phyloP scores from a whole-genome alignment of 768 basidiomycete genomes.

The Peribolospora baueri region DNA sequence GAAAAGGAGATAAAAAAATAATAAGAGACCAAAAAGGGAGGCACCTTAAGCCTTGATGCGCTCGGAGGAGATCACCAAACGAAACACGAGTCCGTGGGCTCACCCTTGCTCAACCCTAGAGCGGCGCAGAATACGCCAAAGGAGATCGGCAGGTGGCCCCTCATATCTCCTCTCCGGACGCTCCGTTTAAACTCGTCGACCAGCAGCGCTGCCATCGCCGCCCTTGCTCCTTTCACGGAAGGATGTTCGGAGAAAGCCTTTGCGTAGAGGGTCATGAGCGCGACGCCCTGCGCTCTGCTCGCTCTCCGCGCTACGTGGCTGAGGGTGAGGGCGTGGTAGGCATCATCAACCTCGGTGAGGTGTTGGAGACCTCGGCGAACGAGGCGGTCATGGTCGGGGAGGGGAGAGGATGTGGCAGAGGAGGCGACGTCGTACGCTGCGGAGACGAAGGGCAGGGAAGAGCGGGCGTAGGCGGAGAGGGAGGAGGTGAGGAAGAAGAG shows the following conservation, averaged over 20 bases:
- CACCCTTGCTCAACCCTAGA: conserved; percentile 24
- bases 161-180: conserved; percentile 37
- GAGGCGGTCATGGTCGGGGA: neutral
- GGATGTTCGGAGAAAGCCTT: conserved; percentile 39
- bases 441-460: conserved; percentile 52
- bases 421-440: conserved; percentile 35
- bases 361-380: conserved; percentile 18
- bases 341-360: conserved; percentile 38
- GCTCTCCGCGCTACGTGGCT: conserved; percentile 74
- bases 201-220: conserved; percentile 16
- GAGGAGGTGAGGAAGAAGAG: conserved; percentile 44
- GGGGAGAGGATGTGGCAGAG: neutral
- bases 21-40: neutral
- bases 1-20: neutral
- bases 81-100: conserved; percentile 21
- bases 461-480: conserved; percentile 49
- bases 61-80: conserved; percentile 30
- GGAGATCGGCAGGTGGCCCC: conserved; percentile 69
- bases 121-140: conserved; percentile 69
- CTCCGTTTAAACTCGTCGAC: conserved; percentile 44
- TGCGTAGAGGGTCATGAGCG: conserved; percentile 64
- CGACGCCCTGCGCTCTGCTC: conserved; percentile 74
- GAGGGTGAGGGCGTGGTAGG: conserved; percentile 64
- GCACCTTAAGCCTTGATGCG: neutral
- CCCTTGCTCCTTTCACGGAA: no score